Evolutionary conservation across 2,329 filamentous ascomycete genomes (phyloP).

Genomic region (Pseudogymnoascus verrucosus): DNA sequence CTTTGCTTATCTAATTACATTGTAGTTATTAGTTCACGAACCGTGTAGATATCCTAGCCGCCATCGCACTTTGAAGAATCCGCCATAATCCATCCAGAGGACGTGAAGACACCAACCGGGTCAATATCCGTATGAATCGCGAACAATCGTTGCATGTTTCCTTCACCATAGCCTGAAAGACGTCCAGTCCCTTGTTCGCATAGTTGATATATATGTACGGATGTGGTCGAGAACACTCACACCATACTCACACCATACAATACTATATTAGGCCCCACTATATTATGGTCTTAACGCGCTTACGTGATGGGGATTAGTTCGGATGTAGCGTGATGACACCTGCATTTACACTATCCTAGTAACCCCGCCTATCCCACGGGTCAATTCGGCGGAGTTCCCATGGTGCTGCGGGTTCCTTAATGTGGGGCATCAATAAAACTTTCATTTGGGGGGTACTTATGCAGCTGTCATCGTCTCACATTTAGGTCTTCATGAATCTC

Average conservation of each 20-base stretch:
- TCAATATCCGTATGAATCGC: constrained; percentile 11
- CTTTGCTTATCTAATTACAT: neutral
- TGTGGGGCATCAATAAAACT: neutral
- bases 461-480: neutral
- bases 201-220: constrained; percentile 13
- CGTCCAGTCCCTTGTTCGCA: constrained; percentile 5
- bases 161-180: constrained; percentile 12
- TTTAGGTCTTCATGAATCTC: neutral
- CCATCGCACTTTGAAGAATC: constrained; percentile 5
- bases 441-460: neutral
- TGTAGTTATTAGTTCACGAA: neutral
- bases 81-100: constrained; percentile 7
- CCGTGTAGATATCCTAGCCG: neutral
- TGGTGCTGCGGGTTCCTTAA: neutral
- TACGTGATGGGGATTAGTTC: neutral
- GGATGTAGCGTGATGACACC: neutral
- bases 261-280: neutral
- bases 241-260: neutral
- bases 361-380: neutral
- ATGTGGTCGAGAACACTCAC: neutral
- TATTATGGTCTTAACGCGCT: neutral
- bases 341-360: neutral
- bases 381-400: neutral
- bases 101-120: constrained; percentile 13
- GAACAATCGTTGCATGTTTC: constrained; percentile 5